Percentiles rank a stretch among this genome's conserved stretches.
phyloP scores from a whole-genome alignment of 2,329 filamentous ascomycete genomes.

The Neocucurbitaria cava region DNA sequence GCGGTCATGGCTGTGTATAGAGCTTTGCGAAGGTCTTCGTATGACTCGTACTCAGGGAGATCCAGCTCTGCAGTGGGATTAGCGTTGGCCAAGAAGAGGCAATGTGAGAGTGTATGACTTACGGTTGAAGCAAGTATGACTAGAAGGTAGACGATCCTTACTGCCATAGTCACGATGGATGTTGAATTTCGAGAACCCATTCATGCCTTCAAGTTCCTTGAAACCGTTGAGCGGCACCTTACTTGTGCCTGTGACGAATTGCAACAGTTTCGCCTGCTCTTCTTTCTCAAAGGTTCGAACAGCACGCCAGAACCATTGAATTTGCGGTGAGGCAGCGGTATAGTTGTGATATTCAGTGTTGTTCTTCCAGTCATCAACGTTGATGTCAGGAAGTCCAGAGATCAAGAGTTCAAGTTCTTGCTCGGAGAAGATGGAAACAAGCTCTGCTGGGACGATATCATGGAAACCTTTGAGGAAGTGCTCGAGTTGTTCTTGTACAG shows the following conservation, averaged over 20 bases:
- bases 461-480: slow-evolving; percentile 95
- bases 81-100: slow-evolving; percentile 30
- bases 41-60: slow-evolving; percentile 96
- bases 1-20: slow-evolving; percentile 96
- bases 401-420: slow-evolving; percentile 97
- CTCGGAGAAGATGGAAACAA: slow-evolving; percentile 98
- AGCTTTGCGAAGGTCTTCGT: slow-evolving; percentile 86
- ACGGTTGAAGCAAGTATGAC: slow-evolving; percentile 99
- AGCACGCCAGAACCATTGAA: slow-evolving; percentile 99
- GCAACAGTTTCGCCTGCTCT: slow-evolving; percentile 93
- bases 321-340: slow-evolving; percentile 89
- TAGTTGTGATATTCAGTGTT: slow-evolving; percentile 99
- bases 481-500: slow-evolving; percentile 93
- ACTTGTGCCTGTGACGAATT: slow-evolving; percentile 97
- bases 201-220: slow-evolving; percentile 99
- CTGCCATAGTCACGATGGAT: slow-evolving; percentile 97
- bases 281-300: slow-evolving; percentile 98
- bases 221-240: slow-evolving; percentile 99
- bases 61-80: slow-evolving; percentile 77
- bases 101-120: slow-evolving; percentile 57
- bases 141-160: slow-evolving; percentile 93
- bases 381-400: slow-evolving; percentile 94
- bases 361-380: slow-evolving; percentile 98
- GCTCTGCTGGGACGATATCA: slow-evolving; percentile 92
- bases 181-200: slow-evolving; percentile 96